These are phyloP conservation scores for Capronia americana DNA, from an alignment of 2,329 filamentous ascomycete genomes.

Conservation along the genomic window DNA sequence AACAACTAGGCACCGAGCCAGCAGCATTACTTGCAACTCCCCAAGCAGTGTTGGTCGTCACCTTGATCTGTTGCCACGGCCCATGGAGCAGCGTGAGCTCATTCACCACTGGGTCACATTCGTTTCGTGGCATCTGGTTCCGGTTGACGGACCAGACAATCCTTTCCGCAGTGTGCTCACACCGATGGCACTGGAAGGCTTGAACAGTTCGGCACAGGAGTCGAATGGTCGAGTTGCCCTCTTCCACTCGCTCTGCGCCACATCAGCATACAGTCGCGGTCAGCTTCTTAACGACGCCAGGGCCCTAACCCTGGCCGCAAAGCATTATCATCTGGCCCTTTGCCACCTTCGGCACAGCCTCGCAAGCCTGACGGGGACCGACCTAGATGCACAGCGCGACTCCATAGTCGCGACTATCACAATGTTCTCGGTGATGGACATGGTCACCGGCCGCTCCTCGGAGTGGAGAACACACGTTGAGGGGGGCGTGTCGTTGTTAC, in stretches of 20 bases:
- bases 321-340: constrained; percentile 43
- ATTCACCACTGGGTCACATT: constrained; percentile 44
- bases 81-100: constrained; percentile 36
- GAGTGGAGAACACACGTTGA: constrained; percentile 41
- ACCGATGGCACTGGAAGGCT: constrained; percentile 33
- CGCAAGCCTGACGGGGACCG: constrained; percentile 43
- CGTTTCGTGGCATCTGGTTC: constrained; percentile 42
- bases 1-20: neutral
- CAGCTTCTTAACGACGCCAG: constrained; percentile 40
- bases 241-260: constrained; percentile 44
- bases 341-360: constrained; percentile 43
- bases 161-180: constrained; percentile 43
- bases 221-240: constrained; percentile 42
- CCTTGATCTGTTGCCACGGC: constrained; percentile 32
- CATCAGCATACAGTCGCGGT: constrained; percentile 43
- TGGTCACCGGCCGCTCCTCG: constrained; percentile 33
- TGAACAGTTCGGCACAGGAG: constrained; percentile 27
- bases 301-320: constrained; percentile 41
- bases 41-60: constrained; percentile 19
- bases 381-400: constrained; percentile 29
- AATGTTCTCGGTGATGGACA: constrained; percentile 37
- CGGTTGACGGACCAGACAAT: constrained; percentile 43
- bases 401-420: constrained; percentile 35
- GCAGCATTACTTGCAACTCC: neutral
- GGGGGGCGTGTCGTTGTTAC: constrained; percentile 40